phyloP scores from a whole-genome alignment of 2,329 filamentous ascomycete species.

The Ilyonectria sp. region DNA sequence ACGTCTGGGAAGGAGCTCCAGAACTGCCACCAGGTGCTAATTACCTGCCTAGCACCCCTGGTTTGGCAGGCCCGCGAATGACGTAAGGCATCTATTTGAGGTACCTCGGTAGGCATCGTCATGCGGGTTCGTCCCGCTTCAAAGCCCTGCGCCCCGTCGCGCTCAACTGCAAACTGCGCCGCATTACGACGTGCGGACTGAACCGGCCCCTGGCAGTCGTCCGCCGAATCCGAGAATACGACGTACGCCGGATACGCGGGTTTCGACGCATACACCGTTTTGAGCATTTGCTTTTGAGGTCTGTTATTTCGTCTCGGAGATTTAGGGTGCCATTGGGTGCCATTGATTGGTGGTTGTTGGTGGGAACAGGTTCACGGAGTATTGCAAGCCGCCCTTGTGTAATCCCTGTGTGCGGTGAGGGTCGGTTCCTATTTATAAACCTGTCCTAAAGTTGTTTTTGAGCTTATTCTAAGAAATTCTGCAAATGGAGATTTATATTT shows the following conservation, averaged over 20 bases:
- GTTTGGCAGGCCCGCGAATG: background rate
- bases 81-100: conserved; percentile 12
- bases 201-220: background rate
- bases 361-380: background rate
- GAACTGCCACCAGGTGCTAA: background rate
- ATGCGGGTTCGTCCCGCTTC: conserved; percentile 18
- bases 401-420: too few species aligned
- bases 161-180: conserved; percentile 8
- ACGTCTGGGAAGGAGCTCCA: background rate
- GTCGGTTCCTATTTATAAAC: too few species aligned
- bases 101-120: conserved; percentile 9
- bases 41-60: background rate
- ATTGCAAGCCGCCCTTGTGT: too few species aligned
- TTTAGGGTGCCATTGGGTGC: background rate
- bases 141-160: background rate
- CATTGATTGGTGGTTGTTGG: background rate
- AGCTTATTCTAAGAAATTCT: too few species aligned
- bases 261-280: background rate
- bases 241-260: background rate
- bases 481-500: too few species aligned
- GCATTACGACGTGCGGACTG: conserved; percentile 2
- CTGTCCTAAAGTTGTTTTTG: too few species aligned
- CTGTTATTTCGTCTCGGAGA: background rate
- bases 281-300: background rate
- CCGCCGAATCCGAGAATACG: background rate